A percentile compares a stretch with the other conserved stretches of the same genome.
These are phyloP conservation scores for Lichtheimia ramosa DNA, from an alignment of 371 early-diverging fungal species.

Conservation along the genomic window DNA sequence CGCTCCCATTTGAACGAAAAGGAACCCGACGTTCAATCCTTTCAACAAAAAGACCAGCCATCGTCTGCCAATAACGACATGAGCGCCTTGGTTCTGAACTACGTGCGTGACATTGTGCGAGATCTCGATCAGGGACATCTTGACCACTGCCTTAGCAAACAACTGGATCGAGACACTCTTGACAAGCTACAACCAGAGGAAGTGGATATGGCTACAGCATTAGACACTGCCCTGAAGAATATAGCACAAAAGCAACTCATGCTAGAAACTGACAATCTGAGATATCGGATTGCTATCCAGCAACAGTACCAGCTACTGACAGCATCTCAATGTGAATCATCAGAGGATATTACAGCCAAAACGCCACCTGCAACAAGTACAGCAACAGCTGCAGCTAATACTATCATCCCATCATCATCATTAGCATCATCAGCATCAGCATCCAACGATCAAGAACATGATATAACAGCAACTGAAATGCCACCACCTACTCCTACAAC, in stretches of 20 bases:
- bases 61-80: slow-evolving; percentile 11
- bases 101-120: slow-evolving; percentile 33
- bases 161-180: slow-evolving; percentile 10
- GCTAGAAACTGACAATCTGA: slow-evolving; percentile 41
- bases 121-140: slow-evolving; percentile 42
- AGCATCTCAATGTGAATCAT: slow-evolving; percentile 7
- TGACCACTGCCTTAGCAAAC: slow-evolving; percentile 36
- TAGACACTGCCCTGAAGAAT: slow-evolving; percentile 33
- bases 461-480: not conserved
- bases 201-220: slow-evolving; percentile 17
- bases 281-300: slow-evolving; percentile 42
- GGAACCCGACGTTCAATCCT: slow-evolving; percentile 4
- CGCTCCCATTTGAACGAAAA: slow-evolving; percentile 1
- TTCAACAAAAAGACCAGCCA: slow-evolving; percentile 11
- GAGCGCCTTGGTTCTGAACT: slow-evolving; percentile 22
- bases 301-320: slow-evolving; percentile 40
- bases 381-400: not conserved
- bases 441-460: no score
- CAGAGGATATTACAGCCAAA: slow-evolving; percentile 3
- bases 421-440: not conserved
- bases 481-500: not conserved
- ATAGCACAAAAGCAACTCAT: slow-evolving; percentile 40
- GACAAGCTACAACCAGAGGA: slow-evolving; percentile 13
- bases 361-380: no score
- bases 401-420: not conserved